These are phyloP conservation scores for Ascochyta rabiei DNA, from an alignment of 2,329 filamentous ascomycete species.

Conservation along the genomic window DNA sequence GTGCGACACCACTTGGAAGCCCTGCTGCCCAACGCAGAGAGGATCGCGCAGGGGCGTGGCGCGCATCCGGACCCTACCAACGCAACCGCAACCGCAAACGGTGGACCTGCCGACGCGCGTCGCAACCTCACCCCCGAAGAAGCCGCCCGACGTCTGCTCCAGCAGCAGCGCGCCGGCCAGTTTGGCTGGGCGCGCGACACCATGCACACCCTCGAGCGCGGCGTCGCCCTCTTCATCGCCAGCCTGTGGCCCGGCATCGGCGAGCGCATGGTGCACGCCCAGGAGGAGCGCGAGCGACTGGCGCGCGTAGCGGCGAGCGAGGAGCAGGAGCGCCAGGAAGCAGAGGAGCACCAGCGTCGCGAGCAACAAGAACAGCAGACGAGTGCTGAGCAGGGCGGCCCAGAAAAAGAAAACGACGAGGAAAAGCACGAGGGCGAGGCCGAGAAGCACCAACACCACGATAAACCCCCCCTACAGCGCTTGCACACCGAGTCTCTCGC, in stretches of 20 bases:
- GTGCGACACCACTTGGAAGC: constrained; percentile 54
- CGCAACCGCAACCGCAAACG: neutral
- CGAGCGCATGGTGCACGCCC: constrained; percentile 64
- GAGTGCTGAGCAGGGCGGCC: too few species aligned
- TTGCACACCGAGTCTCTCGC: constrained; percentile 10
- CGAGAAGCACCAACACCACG: neutral
- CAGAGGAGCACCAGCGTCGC: constrained; percentile 21
- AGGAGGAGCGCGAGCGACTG: constrained; percentile 54
- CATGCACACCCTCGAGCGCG: constrained; percentile 59
- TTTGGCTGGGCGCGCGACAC: constrained; percentile 40
- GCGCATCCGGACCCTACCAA: constrained; percentile 12
- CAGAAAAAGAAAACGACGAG: too few species aligned
- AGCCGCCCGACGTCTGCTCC: constrained; percentile 49
- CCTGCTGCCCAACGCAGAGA: constrained; percentile 41
- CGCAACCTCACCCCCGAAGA: constrained; percentile 49
- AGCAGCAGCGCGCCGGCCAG: constrained; percentile 40
- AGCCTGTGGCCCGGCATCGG: constrained; percentile 67
- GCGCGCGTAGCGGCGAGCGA: constrained; percentile 40
- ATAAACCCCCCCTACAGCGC: constrained; percentile 16
- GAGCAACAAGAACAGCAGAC: neutral
- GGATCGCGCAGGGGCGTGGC: constrained; percentile 17
- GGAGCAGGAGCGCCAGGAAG: constrained; percentile 22
- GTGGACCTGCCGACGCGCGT: neutral
- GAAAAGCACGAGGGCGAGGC: constrained; percentile 23
- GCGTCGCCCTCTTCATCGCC: constrained; percentile 66